A percentile compares a stretch with the other conserved stretches of the same genome.
Conservation (phyloP, 2,329 filamentous ascomycete genomes). For the Thermothelomyces thermophilus region DNA sequence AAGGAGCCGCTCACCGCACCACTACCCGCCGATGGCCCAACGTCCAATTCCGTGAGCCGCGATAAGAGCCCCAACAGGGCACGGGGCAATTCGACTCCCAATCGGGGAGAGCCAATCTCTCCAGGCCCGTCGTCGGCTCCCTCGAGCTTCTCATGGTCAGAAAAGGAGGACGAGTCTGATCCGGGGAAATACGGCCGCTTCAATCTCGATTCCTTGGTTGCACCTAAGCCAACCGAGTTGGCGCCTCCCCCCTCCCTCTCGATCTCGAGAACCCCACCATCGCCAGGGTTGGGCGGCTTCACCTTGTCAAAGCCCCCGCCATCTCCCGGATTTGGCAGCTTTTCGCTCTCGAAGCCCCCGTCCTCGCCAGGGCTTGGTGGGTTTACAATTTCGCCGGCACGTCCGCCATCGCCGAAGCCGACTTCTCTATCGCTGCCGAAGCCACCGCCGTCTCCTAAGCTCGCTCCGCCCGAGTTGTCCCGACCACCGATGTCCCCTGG, state of each 20-base stretch:
- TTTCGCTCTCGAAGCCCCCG: slow-evolving; percentile 29
- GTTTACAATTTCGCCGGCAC: slow-evolving; percentile 24
- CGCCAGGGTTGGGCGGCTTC: slow-evolving; percentile 21
- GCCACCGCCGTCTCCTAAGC: slow-evolving; percentile 18
- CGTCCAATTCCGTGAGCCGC: slow-evolving; percentile 35
- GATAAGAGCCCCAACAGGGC: slow-evolving; percentile 39
- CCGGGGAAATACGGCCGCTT: slow-evolving; percentile 36
- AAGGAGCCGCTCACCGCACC: slow-evolving; percentile 57
- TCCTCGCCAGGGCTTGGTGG: slow-evolving; percentile 13
- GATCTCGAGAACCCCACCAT: slow-evolving; percentile 24
- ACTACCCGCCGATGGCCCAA: slow-evolving; percentile 47
- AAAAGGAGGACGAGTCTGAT: slow-evolving; percentile 41
- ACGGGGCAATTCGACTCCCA: slow-evolving; percentile 49
- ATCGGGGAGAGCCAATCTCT: slow-evolving; percentile 41
- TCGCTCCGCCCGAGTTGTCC: slow-evolving; percentile 9
- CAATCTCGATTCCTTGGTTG: slow-evolving; percentile 34
- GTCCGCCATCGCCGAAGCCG: slow-evolving; percentile 36
- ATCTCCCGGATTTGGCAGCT: slow-evolving; percentile 11
- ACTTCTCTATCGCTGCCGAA: background rate
- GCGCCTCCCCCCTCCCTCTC: slow-evolving; percentile 23
- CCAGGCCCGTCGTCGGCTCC: slow-evolving; percentile 63
- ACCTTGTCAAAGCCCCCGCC: slow-evolving; percentile 29
- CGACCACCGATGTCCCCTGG: slow-evolving; percentile 20
- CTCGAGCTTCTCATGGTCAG: slow-evolving; percentile 54
- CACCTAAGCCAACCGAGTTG: slow-evolving; percentile 30